These are phyloP conservation scores for Wickerhamiella azyma DNA, from an alignment of 805 yeast genomes.

Conservation along the genomic window DNA sequence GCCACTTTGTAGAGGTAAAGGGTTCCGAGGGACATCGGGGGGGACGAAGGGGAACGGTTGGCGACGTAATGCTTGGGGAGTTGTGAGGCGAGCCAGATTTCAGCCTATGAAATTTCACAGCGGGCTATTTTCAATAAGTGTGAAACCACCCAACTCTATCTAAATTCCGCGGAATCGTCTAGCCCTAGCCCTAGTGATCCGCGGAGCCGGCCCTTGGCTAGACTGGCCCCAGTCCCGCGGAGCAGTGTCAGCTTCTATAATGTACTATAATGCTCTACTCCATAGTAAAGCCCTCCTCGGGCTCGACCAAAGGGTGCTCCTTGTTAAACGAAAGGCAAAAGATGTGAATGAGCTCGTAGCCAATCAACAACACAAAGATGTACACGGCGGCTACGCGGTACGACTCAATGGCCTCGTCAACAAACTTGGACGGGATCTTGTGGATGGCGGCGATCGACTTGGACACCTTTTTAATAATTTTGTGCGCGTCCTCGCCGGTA, in stretches of 20 bases:
- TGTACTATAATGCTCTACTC: not conserved
- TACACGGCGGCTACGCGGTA: constrained; percentile 22
- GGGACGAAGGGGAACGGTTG: too few species aligned
- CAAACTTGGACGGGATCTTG: constrained; percentile 34
- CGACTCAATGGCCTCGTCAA: constrained; percentile 29
- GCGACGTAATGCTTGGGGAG: too few species aligned
- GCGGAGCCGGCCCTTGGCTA: too few species aligned
- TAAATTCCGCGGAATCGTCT: too few species aligned
- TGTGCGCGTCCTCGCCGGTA: constrained; percentile 35
- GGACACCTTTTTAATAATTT: constrained; percentile 30
- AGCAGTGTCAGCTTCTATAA: too few species aligned
- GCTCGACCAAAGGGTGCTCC: constrained; percentile 5
- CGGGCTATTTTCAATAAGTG: too few species aligned
- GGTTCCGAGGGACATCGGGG: constrained; percentile 11
- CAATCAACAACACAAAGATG: not conserved
- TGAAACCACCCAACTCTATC: too few species aligned
- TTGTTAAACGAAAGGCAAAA: not conserved
- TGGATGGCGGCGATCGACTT: constrained; percentile 39
- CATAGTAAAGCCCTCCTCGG: constrained; percentile 1
- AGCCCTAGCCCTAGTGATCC: too few species aligned
- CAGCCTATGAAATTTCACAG: too few species aligned
- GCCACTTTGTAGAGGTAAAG: constrained; percentile 12
- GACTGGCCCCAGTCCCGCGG: too few species aligned
- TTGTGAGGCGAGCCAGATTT: too few species aligned
- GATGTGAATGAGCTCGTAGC: constrained; percentile 3